Base-by-base conservation (phyloP, 352 stramenopile genomes). In the Lagenidium giganteum region DNA sequence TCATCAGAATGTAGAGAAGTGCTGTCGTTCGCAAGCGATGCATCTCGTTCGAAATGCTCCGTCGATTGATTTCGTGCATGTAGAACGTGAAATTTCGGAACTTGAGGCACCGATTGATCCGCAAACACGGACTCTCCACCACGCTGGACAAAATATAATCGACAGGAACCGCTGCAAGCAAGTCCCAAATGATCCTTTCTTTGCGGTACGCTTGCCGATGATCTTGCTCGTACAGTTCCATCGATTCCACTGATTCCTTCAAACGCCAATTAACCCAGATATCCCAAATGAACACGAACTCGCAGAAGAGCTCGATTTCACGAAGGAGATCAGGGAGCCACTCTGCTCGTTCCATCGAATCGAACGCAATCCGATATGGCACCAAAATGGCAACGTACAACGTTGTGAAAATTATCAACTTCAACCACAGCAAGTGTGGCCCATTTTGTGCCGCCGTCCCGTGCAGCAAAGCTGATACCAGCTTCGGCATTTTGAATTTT, bases 1-100 rank as follows among this genome's bases (percentile, higher is more conserved):
- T 82, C 8, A 70, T n/a, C 14, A 84, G 8, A 1, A 79, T 43
- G 34, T 84, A 84, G 1, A 83, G 44, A 13, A 76, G 24, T 7
- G 59, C 72, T 7, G 50, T 61, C 3, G 59, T 70, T 14, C 55
- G 56, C 8, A 87, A 34, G n/a, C 67, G 70, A 39, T 81, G 60
- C 42, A 80, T 64, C 42, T 84, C 74, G 38, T 84, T 82, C 24
- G 65, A 55, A 31, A 87, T 68, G 28, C 64, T 84, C 8, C 64
- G 36, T 3, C 71, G 74, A 26, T 82, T 81, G 37, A 83, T 67
- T 40, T 87, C 74, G 18, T 61, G 54, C 59, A 81, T 70, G 41
- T 83, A 83, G 36, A 72, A 56, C 34, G 67, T 43, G n/a, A 80
- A 43, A 34, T 83, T 75, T 1, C 51, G 36, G 28, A 75, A 39